These are phyloP conservation scores for Mycena haematopus DNA, from an alignment of 768 basidiomycete genomes.

Conservation along the genomic window DNA sequence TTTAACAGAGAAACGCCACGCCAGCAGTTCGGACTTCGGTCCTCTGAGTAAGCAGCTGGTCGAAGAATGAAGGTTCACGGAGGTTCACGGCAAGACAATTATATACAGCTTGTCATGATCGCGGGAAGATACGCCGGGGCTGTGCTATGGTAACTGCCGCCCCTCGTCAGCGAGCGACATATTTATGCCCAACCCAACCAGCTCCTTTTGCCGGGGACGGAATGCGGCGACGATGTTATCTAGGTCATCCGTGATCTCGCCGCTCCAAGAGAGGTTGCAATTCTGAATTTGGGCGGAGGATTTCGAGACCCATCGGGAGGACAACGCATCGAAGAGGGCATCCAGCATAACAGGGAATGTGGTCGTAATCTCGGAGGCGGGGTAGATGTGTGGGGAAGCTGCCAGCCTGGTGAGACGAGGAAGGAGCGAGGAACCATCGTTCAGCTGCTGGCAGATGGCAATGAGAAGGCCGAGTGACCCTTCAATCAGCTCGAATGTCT, in stretches of 20 bases:
- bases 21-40: conserved; percentile 6
- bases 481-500: background rate
- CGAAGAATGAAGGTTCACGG: no score
- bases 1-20: conserved; percentile 4
- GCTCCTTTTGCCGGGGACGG: background rate
- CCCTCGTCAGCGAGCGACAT: background rate
- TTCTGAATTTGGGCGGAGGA: background rate
- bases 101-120: no score
- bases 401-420: background rate
- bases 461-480: conserved; percentile 2
- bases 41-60: no score
- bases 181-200: background rate
- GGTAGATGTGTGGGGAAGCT: background rate
- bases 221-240: background rate
- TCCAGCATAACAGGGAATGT: conserved; percentile 7
- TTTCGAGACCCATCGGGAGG: background rate
- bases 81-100: no score
- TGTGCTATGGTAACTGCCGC: background rate
- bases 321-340: background rate
- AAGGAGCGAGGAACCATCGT: background rate
- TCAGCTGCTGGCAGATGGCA: conserved; percentile 1
- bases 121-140: no score
- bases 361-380: background rate
- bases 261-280: background rate
- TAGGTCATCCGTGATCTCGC: background rate